Evolutionary conservation across 495 filamentous ascomycete genomes (phyloP).

Genomic region (Neurospora sp.): DNA sequence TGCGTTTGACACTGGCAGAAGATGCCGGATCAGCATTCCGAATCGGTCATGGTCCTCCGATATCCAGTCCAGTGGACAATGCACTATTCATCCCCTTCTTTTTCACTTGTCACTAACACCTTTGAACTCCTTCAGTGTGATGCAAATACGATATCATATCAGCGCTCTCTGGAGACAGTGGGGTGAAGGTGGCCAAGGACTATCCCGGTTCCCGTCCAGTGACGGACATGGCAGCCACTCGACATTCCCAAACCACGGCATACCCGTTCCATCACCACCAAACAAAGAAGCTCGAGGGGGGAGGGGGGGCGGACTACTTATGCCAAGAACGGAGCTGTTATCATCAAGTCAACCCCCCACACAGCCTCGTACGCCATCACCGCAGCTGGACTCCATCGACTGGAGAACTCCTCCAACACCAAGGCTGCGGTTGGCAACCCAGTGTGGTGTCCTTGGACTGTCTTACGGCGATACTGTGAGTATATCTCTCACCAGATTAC

Average conservation of each 20-base stretch:
- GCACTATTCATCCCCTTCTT: background rate
- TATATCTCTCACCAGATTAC: background rate
- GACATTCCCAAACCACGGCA: background rate
- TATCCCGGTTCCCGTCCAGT: background rate
- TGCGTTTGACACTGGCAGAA: background rate
- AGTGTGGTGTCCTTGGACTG: background rate
- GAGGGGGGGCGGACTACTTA: background rate
- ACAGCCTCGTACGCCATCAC: background rate
- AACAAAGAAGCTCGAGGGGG: background rate
- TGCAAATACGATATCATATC: background rate
- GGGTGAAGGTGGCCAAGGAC: background rate
- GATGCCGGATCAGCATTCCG: background rate
- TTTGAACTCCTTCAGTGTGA: background rate
- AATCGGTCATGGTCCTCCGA: background rate
- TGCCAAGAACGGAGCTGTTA: background rate
- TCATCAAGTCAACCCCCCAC: background rate
- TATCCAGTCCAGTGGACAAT: background rate
- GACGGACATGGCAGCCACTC: background rate
- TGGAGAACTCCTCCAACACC: background rate
- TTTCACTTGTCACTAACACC: background rate
- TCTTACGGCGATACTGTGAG: background rate
- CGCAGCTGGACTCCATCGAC: background rate
- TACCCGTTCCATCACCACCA: background rate
- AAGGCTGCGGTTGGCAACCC: background rate
- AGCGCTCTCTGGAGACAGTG: background rate